These are phyloP conservation scores for Globisporangium camurandrum DNA, from an alignment of 352 stramenopile species.

Conservation along the genomic window DNA sequence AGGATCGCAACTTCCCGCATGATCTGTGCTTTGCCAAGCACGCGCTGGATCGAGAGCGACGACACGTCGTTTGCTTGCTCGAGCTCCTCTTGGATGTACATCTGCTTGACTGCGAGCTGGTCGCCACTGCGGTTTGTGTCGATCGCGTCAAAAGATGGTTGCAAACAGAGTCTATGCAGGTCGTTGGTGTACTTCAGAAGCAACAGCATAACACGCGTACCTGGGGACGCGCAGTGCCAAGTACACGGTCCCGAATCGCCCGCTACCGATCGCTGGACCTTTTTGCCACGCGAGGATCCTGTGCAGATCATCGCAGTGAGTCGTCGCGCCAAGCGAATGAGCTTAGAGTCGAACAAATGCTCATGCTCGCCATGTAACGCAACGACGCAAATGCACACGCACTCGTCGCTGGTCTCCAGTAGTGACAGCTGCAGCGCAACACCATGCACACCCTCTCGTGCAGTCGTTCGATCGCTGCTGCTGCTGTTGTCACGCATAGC, in stretches of 20 bases:
- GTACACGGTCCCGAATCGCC: slow-evolving; percentile 67
- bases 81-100: slow-evolving; percentile 73
- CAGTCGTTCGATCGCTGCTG: background rate
- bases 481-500: background rate
- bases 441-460: background rate
- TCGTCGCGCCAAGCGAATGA: background rate
- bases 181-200: no score
- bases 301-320: background rate
- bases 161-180: no score
- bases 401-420: slow-evolving; percentile 30
- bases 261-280: slow-evolving; percentile 51
- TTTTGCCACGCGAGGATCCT: slow-evolving; percentile 67
- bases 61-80: slow-evolving; percentile 62
- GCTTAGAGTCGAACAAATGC: background rate
- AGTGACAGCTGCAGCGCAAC: slow-evolving; percentile 41
- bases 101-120: slow-evolving; percentile 85
- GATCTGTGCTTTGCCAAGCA: slow-evolving; percentile 47
- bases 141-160: no score
- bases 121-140: slow-evolving; percentile 42
- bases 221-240: slow-evolving; percentile 57
- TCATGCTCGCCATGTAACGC: background rate
- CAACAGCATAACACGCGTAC: no score
- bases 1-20: slow-evolving; percentile 48
- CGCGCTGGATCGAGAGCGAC: slow-evolving; percentile 45
- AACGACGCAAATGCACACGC: background rate